Base-by-base conservation (phyloP, 495 filamentous ascomycete genomes). In the Corynascus novoguineensis region DNA sequence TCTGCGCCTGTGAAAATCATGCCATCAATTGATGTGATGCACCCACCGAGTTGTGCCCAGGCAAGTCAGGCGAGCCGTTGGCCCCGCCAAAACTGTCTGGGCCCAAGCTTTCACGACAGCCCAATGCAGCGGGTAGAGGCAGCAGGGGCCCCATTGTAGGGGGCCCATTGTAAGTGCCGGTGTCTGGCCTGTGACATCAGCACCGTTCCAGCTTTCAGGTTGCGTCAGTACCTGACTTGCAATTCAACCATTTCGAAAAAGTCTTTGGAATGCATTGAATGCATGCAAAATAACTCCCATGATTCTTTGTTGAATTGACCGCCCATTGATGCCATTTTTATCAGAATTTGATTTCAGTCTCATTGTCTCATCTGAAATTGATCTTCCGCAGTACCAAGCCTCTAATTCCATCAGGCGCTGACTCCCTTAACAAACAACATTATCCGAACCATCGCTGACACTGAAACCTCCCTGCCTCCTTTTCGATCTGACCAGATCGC, bases 101-200 rank as follows among this genome's bases (percentile, higher is more conserved):
- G n/a, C n/a, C n/a, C n/a, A n/a, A n/a, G n/a, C n/a, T n/a, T n/a
- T n/a, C n/a, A n/a, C n/a, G n/a, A n/a, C n/a, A n/a, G n/a, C n/a
- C n/a, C n/a, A n/a, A n/a, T n/a, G n/a, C n/a, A n/a, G n/a, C n/a
- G n/a, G n/a, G n/a, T n/a, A n/a, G n/a, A n/a, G n/a, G n/a, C n/a
- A n/a, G n/a, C n/a, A n/a, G n/a, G n/a, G n/a, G n/a, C n/a, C n/a
- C n/a, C n/a, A n/a, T n/a, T n/a, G n/a, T n/a, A 10, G 29, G 29
- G 10, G 29, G 29, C 29, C 29, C 29, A 12, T 21, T 19, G 51
- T 31, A 31, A 31, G n/a, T n/a, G n/a, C n/a, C n/a, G n/a, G 49
- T 42, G 40, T 64, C 56, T 55, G 53, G 44, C 15, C 37, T 40
- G 59, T 68, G 66, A 68, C 66, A 68, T 68, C 66, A 68, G 40